Conservation (phyloP, 768 basidiomycete genomes). For the Sarcomyxa edulis region DNA sequence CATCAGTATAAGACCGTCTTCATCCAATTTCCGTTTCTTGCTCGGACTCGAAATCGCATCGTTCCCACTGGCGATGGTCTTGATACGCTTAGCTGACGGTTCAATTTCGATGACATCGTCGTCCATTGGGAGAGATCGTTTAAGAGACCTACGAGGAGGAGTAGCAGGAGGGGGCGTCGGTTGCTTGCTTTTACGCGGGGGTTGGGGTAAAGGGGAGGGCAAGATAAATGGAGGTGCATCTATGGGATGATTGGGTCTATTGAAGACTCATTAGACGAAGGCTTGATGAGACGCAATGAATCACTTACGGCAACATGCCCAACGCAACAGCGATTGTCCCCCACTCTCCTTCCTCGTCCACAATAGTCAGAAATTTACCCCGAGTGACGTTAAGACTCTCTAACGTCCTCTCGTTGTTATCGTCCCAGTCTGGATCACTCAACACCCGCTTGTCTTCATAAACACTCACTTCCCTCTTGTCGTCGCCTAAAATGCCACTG, state of each 20-base stretch:
- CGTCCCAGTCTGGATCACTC: constrained; percentile 91
- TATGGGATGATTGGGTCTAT: constrained; percentile 50
- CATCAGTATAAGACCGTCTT: constrained; percentile 69
- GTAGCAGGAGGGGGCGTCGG: constrained; percentile 33
- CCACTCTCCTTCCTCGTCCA: constrained; percentile 80
- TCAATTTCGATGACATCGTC: constrained; percentile 50
- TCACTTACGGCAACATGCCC: constrained; percentile 67
- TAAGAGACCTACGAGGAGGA: constrained; percentile 40
- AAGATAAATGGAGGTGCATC: constrained; percentile 55
- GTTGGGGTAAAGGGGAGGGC: constrained; percentile 58
- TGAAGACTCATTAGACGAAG: constrained; percentile 5
- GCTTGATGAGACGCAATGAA: neutral
- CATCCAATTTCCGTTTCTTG: constrained; percentile 62
- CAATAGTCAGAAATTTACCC: constrained; percentile 85
- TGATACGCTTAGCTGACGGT: constrained; percentile 53
- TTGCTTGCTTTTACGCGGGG: constrained; percentile 37
- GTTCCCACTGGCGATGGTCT: constrained; percentile 22
- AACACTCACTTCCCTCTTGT: constrained; percentile 63
- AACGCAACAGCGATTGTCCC: constrained; percentile 70
- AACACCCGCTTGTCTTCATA: constrained; percentile 85
- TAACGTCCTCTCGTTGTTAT: constrained; percentile 77
- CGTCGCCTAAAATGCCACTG: constrained; percentile 55
- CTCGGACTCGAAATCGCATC: constrained; percentile 43
- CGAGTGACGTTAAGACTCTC: constrained; percentile 73
- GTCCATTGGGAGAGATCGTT: constrained; percentile 51